Evolutionary conservation across 768 basidiomycete species (phyloP).

Genomic region (Russula griseocarnosa): DNA sequence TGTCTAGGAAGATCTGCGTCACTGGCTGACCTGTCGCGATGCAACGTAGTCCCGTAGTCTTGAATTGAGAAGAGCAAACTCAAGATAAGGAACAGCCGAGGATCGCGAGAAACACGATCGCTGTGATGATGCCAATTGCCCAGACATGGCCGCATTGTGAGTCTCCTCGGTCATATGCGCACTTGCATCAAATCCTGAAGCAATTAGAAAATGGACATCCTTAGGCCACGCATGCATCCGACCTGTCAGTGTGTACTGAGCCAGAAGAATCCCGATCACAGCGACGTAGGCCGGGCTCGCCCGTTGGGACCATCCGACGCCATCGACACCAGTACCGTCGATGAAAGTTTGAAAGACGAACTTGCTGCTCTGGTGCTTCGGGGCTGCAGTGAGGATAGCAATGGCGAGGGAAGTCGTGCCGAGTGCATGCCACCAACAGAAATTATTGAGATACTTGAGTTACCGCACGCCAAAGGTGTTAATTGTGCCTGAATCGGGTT

Average conservation of each 20-base stretch:
- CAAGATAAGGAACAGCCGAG: conserved; percentile 72
- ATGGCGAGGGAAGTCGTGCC: conserved; percentile 66
- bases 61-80: conserved; percentile 76
- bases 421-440: conserved; percentile 73
- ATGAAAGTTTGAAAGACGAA: conserved; percentile 71
- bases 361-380: conserved; percentile 58
- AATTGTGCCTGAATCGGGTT: conserved; percentile 44
- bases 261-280: conserved; percentile 67
- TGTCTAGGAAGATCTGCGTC: conserved; percentile 73
- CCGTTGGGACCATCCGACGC: conserved; percentile 58
- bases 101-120: conserved; percentile 65
- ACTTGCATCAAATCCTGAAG: conserved; percentile 66
- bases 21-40: conserved; percentile 65
- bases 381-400: conserved; percentile 67
- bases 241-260: conserved; percentile 75
- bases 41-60: conserved; percentile 54
- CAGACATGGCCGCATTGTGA: conserved; percentile 55
- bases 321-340: conserved; percentile 57
- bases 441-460: conserved; percentile 66
- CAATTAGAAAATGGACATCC: neutral
- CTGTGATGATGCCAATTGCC: conserved; percentile 64
- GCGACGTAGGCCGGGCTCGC: conserved; percentile 69
- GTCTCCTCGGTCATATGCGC: conserved; percentile 81
- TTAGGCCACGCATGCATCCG: conserved; percentile 16
- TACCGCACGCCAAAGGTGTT: conserved; percentile 72